Percentiles rank a stretch among this genome's conserved stretches.
phyloP scores from a whole-genome alignment of 164 flowering plant genomes.

The Dillenia turbinata region DNA sequence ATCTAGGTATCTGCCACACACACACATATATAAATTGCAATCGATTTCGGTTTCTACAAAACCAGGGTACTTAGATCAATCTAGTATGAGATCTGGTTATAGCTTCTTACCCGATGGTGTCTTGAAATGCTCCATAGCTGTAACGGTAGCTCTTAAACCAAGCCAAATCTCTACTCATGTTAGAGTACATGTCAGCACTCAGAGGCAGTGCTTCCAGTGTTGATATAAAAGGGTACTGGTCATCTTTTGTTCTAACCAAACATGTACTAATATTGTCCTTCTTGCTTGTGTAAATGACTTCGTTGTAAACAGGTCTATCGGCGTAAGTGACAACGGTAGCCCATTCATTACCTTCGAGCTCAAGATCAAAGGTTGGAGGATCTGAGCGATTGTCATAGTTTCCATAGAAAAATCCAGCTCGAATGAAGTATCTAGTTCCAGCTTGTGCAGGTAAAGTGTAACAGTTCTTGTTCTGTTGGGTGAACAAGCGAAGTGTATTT shows the following conservation, averaged over 20 bases:
- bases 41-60: too few relatives aligned
- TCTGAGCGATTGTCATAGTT: conserved; percentile 13
- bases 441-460: conserved; percentile 3
- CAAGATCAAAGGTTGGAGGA: conserved; percentile 21
- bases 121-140: conserved; percentile 9
- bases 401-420: conserved; percentile 20
- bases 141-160: conserved; percentile 10
- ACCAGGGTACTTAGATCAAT: too few relatives aligned
- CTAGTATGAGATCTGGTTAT: too few relatives aligned
- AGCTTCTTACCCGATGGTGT: not conserved
- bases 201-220: conserved; percentile 7
- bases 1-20: conserved; percentile 17
- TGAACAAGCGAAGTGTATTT: conserved; percentile 9
- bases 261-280: conserved; percentile 10
- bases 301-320: not conserved
- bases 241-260: conserved; percentile 2
- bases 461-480: conserved; percentile 12
- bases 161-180: conserved; percentile 11
- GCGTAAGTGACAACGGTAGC: conserved; percentile 5
- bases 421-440: conserved; percentile 2
- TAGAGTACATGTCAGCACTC: conserved; percentile 4
- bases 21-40: not conserved
- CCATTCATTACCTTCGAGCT: conserved; percentile 19
- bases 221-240: conserved; percentile 18
- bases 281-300: conserved; percentile 8